Evolutionary conservation across 2,329 filamentous ascomycete species (phyloP), one percentile per base, ranked within the genome.

Genomic region (Zopfia rhizophila): DNA sequence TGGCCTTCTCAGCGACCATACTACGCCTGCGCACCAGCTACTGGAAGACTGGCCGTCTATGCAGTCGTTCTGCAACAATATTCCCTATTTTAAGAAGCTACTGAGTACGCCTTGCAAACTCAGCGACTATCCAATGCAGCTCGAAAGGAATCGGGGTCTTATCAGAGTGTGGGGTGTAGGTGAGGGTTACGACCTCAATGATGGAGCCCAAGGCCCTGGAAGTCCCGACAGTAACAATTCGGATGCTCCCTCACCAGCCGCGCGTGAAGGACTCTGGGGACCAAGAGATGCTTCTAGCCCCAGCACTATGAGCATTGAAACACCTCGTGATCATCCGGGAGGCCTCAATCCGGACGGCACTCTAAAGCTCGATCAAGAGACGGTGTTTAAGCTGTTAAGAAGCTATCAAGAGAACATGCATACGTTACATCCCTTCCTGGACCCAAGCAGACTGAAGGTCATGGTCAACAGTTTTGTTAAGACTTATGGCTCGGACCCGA

Each of bases 11-110:
- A 83, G 86, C 19, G 90, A 96, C 56, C 93, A 97, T 64, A 95
- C 90, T 0, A 97, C 92, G 0, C 84, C 91, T n/a, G 91, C 91
- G 1, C 90, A 94, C 38, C 83, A 91, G 52, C 77, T 97, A 13
- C 75, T 97, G 73, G 78, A 65, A 74, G 80, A 51, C 66, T 97
- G 64, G 84, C 90, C 23, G 43, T 77, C 60, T 7, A 65, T 68
- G 61, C 75, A 78, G 22, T 79, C 80, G 39, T 79, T 86, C 18
- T 82, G 84, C 43, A 83, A 88, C 55, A 73, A 53, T 7, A 55
- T 69, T 11, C 57, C 60, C 5, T 55, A 56, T n/a, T 48, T 68
- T 14, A 55, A 77, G 17, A 92, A 89, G 63, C 88, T 91, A 1
- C 86, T 90, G 60, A 79, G 84, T 14, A 78, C 84, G 39, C 90